These are phyloP conservation scores for Collybia mongolica DNA, from an alignment of 768 basidiomycete species.

Conservation along the genomic window DNA sequence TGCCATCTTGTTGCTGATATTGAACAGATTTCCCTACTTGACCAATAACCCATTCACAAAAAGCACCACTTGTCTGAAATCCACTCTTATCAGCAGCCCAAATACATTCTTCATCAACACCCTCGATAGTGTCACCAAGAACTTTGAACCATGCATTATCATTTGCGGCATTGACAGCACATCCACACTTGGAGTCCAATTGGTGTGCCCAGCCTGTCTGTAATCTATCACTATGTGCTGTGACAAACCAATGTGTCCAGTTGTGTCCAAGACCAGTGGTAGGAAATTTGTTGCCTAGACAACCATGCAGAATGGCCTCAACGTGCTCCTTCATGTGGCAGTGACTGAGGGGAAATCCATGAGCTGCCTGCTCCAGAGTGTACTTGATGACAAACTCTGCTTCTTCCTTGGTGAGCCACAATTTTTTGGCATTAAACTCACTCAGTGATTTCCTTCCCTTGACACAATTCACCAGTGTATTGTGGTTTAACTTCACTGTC, in stretches of 20 bases:
- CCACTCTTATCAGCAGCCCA: conserved; percentile 6
- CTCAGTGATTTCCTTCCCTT: background rate
- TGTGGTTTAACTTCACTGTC: too few species aligned
- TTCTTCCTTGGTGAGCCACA: too few species aligned
- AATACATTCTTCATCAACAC: background rate
- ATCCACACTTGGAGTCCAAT: conserved; percentile 5
- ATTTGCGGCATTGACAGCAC: conserved; percentile 11
- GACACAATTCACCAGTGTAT: background rate
- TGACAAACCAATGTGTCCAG: conserved; percentile 10
- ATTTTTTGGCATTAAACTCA: conserved; percentile 8
- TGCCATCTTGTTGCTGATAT: too few species aligned
- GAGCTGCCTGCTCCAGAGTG: too few species aligned
- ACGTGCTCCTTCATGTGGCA: too few species aligned
- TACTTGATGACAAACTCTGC: too few species aligned
- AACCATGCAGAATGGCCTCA: too few species aligned
- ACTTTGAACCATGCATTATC: conserved; percentile 9
- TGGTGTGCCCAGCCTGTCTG: too few species aligned
- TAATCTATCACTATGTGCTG: conserved; percentile 3
- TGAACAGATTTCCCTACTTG: too few species aligned
- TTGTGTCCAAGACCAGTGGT: conserved; percentile 2
- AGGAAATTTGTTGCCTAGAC: conserved; percentile 4
- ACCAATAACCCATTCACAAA: background rate
- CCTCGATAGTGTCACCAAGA: conserved; percentile 1
- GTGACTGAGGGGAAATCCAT: too few species aligned
- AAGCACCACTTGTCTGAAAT: background rate